A percentile compares a stretch with the other conserved stretches of the same genome.
Evolutionary conservation across 345 rosid genomes (phyloP).

Genomic region (Hibiscus mutabilis): DNA sequence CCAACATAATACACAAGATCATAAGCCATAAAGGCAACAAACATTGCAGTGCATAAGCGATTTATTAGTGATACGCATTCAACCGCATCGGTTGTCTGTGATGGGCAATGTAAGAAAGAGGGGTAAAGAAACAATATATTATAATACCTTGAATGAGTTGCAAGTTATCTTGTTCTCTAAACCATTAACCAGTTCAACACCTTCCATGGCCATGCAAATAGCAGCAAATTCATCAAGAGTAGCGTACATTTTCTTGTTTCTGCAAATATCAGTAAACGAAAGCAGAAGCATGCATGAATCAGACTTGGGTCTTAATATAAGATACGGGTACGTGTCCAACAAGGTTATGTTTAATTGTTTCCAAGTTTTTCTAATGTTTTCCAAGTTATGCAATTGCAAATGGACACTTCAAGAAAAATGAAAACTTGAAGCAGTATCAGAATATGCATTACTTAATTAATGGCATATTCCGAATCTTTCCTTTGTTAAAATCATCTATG

Average conservation of each 20-base stretch:
- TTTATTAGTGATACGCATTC: neutral
- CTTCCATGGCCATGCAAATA: constrained; percentile 65
- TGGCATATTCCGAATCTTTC: neutral
- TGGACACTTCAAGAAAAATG: neutral
- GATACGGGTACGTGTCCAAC: neutral
- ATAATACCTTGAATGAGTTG: constrained; percentile 70
- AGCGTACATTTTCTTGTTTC: constrained; percentile 66
- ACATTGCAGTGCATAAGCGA: neutral
- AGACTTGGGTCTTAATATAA: neutral
- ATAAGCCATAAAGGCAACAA: neutral
- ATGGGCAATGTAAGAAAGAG: neutral
- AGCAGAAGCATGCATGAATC: neutral
- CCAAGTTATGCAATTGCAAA: no score
- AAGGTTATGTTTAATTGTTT: neutral
- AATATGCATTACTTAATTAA: neutral
- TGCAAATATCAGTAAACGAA: constrained; percentile 27
- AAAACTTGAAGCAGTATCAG: neutral
- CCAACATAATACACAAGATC: constrained; percentile 11
- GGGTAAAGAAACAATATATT: neutral
- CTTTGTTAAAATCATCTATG: neutral
- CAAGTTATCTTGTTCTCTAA: constrained; percentile 90
- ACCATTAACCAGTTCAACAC: constrained; percentile 69
- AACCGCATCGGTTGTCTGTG: neutral
- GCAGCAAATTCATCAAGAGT: constrained; percentile 66
- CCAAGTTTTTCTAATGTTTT: no score